These are phyloP conservation scores for Sindora glabra DNA, from an alignment of 306 rosid species.

Conservation along the genomic window DNA sequence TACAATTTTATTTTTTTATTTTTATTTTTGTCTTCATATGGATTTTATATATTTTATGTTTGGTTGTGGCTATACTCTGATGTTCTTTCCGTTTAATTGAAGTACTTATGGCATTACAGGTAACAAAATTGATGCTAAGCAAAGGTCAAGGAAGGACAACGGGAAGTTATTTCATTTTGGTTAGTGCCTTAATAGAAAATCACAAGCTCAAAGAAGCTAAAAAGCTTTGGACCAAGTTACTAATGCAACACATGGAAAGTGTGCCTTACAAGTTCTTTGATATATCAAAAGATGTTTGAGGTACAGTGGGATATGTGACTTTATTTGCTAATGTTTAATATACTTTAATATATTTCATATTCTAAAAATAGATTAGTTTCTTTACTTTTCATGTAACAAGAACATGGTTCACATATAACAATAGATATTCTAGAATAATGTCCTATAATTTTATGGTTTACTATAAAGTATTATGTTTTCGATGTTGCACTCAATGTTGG, in stretches of 20 bases:
- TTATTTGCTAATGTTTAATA: neutral
- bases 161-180: conserved; percentile 47
- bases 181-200: conserved; percentile 51
- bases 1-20: neutral
- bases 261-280: conserved; percentile 42
- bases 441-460: too few relatives aligned
- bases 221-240: conserved; percentile 47
- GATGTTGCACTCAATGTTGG: too few relatives aligned
- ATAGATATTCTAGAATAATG: too few relatives aligned
- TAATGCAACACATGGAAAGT: conserved; percentile 41
- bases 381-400: neutral
- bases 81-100: neutral
- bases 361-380: neutral
- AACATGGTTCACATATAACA: too few relatives aligned
- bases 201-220: conserved; percentile 53
- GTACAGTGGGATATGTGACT: conserved; percentile 16
- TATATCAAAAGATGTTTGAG: conserved; percentile 54
- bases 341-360: neutral
- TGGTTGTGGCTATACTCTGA: too few relatives aligned
- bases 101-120: conserved; percentile 18
- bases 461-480: too few relatives aligned
- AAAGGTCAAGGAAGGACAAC: conserved; percentile 64
- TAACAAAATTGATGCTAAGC: conserved; percentile 57
- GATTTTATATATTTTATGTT: too few relatives aligned
- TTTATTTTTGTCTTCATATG: too few relatives aligned